Percentiles rank a stretch among this genome's conserved stretches.
Evolutionary conservation across 2,329 filamentous ascomycete species (phyloP).

Genomic region (Sporothrix sp.): DNA sequence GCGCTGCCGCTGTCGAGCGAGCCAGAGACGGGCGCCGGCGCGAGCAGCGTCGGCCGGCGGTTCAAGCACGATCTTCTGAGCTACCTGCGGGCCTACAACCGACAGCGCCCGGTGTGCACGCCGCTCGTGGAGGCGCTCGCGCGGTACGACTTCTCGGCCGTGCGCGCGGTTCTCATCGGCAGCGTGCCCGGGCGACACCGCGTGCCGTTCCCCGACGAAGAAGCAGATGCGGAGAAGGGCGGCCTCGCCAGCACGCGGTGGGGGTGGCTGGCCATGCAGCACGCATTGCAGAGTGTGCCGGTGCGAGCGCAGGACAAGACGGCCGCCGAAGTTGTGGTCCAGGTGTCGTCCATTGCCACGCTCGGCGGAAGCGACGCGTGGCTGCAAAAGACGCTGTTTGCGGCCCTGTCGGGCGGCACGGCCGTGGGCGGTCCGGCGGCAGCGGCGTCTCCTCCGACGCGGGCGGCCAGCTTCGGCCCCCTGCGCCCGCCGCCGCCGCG

Average conservation of each 20-base stretch:
- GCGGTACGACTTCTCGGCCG: conserved; percentile 57
- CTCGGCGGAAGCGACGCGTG: conserved; percentile 61
- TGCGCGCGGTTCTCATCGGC: conserved; percentile 64
- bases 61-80: conserved; percentile 69
- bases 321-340: conserved; percentile 40
- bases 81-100: conserved; percentile 64
- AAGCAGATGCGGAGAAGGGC: not conserved
- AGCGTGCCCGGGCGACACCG: conserved; percentile 64
- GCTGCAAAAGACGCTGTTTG: conserved; percentile 57
- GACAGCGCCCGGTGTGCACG: conserved; percentile 40
- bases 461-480: not conserved
- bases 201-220: conserved; percentile 28
- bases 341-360: conserved; percentile 76
- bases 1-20: conserved; percentile 43
- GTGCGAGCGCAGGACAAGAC: conserved; percentile 22
- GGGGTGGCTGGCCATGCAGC: conserved; percentile 63
- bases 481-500: conserved; percentile 1
- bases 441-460: not conserved
- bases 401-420: conserved; percentile 31
- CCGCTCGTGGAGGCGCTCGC: conserved; percentile 47
- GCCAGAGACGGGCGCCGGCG: not conserved
- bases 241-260: conserved; percentile 43
- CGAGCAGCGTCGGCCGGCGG: conserved; percentile 21
- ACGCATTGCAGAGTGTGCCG: conserved; percentile 47
- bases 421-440: conserved; percentile 12